Evolutionary conservation across 2,329 filamentous ascomycete genomes (phyloP).

Genomic region (Xylariales sp.): DNA sequence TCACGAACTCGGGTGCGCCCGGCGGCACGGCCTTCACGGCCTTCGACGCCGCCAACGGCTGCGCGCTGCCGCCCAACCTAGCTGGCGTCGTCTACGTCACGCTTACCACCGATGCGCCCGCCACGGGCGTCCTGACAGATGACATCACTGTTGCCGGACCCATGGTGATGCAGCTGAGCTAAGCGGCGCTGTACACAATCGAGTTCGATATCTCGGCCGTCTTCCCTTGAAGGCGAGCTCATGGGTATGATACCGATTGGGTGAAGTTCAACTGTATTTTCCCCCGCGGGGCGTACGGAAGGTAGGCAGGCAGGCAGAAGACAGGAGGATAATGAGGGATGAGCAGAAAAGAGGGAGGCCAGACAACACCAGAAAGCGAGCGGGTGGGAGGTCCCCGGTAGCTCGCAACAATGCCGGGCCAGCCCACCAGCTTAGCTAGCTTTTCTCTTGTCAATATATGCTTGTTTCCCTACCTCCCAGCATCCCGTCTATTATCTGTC

Average conservation of each 20-base stretch:
- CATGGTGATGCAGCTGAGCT: slow-evolving; percentile 67
- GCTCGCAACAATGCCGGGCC: slow-evolving; percentile 33
- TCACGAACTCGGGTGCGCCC: slow-evolving; percentile 69
- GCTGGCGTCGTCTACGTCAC: slow-evolving; percentile 75
- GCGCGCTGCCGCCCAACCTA: slow-evolving; percentile 70
- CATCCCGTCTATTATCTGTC: neutral
- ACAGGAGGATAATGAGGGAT: neutral
- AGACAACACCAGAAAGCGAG: slow-evolving; percentile 31
- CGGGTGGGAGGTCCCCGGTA: slow-evolving; percentile 36
- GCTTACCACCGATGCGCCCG: slow-evolving; percentile 66
- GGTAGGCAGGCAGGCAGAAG: neutral
- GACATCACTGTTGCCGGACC: slow-evolving; percentile 74
- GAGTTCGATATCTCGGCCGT: neutral
- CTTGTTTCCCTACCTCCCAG: slow-evolving; percentile 14
- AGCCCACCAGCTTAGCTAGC: slow-evolving; percentile 35
- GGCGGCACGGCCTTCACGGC: slow-evolving; percentile 70
- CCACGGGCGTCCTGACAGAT: slow-evolving; percentile 66
- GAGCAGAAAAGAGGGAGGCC: slow-evolving; percentile 8
- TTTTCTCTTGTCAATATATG: slow-evolving; percentile 30
- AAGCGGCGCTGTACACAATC: slow-evolving; percentile 26
- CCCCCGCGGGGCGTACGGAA: neutral
- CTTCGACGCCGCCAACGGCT: slow-evolving; percentile 66
- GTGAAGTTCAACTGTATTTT: neutral
- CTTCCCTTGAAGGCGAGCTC: slow-evolving; percentile 10
- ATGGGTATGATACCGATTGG: neutral